Base-by-base conservation (phyloP, 2,329 filamentous ascomycete species). In the Incumbomyces delicatus region DNA sequence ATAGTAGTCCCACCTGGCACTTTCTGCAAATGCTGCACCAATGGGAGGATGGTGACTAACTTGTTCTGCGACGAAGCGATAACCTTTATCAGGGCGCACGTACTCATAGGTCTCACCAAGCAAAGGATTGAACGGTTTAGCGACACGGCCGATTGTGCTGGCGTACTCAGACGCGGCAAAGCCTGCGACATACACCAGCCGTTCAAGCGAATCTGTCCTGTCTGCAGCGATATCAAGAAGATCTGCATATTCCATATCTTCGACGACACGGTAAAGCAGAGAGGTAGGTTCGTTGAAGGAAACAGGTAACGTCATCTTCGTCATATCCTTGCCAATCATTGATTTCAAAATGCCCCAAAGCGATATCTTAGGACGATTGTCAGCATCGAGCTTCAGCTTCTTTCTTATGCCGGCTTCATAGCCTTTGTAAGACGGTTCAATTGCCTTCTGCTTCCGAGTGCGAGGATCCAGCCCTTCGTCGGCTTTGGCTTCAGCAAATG, bases 281-380 rank as follows among this genome's bases (percentile, higher is more conserved):
- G 92, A 96, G 0, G 92, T 98, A 0, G 92, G 92, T 66, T 98
- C 92, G 67, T 98, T 98, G 72, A 98, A 96, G 0, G 92, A 95
- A 2, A 98, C 92, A 0, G 92, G 92, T 16, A 98, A 71, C 0
- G 92, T 96, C 90, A 98, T 98, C 72, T 94, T 96, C 32, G 92
- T 96, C 92, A 98, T 96, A 62, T 98, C 92, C 65, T 98, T 96
- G 53, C 92, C 92, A 66, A 98, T 95, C 92, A 98, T 96, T 17
- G 90, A 96, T 70, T 96, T 98, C 53, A 98, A 71, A 57, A 98
- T 95, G 55, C 85, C 84, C 92, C 92, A 98, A 36, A 98, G 80
- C 27, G 85, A 92, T 51, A 96, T 87, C 71, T 90, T 95, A 0
- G 92, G 92, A 58, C 92, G 74, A 61, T 98, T 80, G 62, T 98